Evolutionary conservation across 2,329 filamentous ascomycete genomes (phyloP), one percentile per base, ranked within the genome.

Genomic region (Fusarium tanahbumbuense): DNA sequence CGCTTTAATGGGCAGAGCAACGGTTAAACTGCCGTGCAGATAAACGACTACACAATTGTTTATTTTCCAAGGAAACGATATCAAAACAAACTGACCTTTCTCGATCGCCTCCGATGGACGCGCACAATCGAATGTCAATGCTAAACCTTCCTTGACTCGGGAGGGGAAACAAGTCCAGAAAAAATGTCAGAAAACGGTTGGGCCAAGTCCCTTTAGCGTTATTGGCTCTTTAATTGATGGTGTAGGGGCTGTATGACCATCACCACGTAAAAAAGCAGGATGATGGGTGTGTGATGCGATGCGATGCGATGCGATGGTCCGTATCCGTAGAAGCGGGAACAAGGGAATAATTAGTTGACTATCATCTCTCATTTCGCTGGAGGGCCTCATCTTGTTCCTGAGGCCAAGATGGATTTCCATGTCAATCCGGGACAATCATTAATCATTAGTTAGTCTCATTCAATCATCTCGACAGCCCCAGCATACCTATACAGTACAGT

Each of bases 201-300:
- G 48, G 56, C 46, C 64, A 67, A 63, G 56, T 63, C 45, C 25
- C 40, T 50, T 30, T 67, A 66, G 63, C 50, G 50, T 57, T 41
- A 64, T 28, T 45, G 23, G 32, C 30, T 49, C 37, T 45, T 40
- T 34, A 30, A 45, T 45, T 60, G 61, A 32, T 66, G 63, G 63
- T 66, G 61, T 67, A 61, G 60, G 28, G 63, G 63, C 48, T 67
- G 49, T 48, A 56, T 48, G 32, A 56, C 23, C 37, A 18, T 37
- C 18, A 37, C 18, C 34, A 37, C 18, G 34, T 56, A 55, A 48
- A 55, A 47, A 64, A 60, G 68, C 50, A 68, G 41, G 25, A 71
- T 70, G 68, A 70, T 71, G 68, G 68, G 34, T 71, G 55, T 47
- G 68, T 70, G 68, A 70, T 56, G 67, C 68, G 62, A 68, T 68